Evolutionary conservation across 805 yeast species (phyloP).

Genomic region (Jamesozyma jinghongensis): DNA sequence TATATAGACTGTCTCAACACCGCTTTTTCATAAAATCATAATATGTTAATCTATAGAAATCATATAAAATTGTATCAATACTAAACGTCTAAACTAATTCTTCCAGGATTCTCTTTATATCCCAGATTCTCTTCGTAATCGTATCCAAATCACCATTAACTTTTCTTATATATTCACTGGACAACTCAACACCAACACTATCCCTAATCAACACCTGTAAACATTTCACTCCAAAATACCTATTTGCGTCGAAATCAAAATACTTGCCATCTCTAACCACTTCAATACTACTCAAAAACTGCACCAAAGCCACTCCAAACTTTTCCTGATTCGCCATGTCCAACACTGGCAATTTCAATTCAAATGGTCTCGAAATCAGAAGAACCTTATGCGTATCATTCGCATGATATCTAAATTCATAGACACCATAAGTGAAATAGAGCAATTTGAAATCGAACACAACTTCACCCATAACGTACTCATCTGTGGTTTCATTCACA

Average conservation of each 20-base stretch:
- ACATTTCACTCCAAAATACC: constrained; percentile 15
- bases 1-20: no score
- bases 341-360: constrained; percentile 39
- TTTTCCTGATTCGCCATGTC: constrained; percentile 3
- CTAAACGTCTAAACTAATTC: constrained; percentile 2
- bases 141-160: constrained; percentile 24
- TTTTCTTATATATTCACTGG: constrained; percentile 26
- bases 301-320: constrained; percentile 17
- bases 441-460: constrained; percentile 41
- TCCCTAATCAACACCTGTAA: constrained; percentile 27
- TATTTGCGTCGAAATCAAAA: constrained; percentile 16
- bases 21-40: background rate
- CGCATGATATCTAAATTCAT: constrained; percentile 65
- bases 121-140: constrained; percentile 22
- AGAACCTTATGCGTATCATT: constrained; percentile 63
- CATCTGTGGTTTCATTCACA: constrained; percentile 23
- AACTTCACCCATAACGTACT: constrained; percentile 36
- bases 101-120: constrained; percentile 23
- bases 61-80: background rate
- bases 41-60: background rate
- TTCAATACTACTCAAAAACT: constrained; percentile 15
- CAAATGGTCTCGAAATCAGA: constrained; percentile 56
- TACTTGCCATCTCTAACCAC: constrained; percentile 19
- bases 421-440: constrained; percentile 60
- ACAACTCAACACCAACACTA: constrained; percentile 31